These are phyloP conservation scores for Coprinellus micaceus DNA, from an alignment of 768 basidiomycete species.

Conservation along the genomic window DNA sequence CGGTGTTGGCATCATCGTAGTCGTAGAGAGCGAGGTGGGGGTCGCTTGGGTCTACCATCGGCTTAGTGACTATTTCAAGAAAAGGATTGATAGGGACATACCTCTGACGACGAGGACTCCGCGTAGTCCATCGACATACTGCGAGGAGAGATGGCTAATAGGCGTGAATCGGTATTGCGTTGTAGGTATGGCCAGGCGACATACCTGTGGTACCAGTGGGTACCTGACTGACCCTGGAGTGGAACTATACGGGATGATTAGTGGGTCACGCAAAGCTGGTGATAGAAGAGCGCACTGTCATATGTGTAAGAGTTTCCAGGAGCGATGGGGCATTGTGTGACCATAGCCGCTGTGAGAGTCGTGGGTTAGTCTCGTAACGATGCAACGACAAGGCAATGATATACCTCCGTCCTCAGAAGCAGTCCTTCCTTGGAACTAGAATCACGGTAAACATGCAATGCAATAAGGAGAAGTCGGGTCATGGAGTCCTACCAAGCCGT, in stretches of 20 bases:
- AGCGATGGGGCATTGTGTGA: slow-evolving; percentile 16
- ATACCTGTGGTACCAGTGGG: slow-evolving; percentile 20
- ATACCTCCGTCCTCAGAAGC: slow-evolving; percentile 44
- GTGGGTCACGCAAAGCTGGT: background rate
- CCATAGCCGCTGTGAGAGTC: slow-evolving; percentile 6
- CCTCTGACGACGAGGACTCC: slow-evolving; percentile 23
- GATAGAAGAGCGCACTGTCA: slow-evolving; percentile 11
- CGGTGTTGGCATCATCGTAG: slow-evolving; percentile 11
- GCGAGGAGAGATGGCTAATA: slow-evolving; percentile 20
- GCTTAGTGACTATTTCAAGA: too few species aligned
- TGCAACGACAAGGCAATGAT: background rate
- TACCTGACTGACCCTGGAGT: slow-evolving; percentile 11
- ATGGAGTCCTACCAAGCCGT: slow-evolving; percentile 24
- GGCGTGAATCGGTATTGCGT: background rate
- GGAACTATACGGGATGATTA: slow-evolving; percentile 11
- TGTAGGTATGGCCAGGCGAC: background rate
- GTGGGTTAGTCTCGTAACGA: background rate
- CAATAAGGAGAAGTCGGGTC: background rate
- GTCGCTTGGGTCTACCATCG: slow-evolving; percentile 8
- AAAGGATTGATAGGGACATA: slow-evolving; percentile 25
- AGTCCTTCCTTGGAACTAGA: slow-evolving; percentile 39
- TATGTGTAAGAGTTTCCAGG: slow-evolving; percentile 18
- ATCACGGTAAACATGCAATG: background rate
- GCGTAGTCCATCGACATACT: slow-evolving; percentile 25
- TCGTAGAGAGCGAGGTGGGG: slow-evolving; percentile 12